phyloP scores from a whole-genome alignment of 768 basidiomycete genomes.

The Lyophyllum shimeji region DNA sequence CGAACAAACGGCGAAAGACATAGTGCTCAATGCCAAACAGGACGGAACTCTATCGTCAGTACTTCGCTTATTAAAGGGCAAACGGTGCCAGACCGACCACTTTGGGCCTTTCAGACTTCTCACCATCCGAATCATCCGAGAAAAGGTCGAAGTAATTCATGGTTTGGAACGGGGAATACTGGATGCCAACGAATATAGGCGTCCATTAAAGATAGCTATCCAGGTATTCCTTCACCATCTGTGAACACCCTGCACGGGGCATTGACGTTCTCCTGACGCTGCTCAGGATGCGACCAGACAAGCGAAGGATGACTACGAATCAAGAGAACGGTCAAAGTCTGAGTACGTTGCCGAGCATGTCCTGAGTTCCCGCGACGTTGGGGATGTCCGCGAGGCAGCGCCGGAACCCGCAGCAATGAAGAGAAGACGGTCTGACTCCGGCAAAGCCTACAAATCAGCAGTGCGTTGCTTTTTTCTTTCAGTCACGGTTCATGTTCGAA shows the following conservation, averaged over 20 bases:
- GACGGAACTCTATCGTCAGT: slow-evolving; percentile 31
- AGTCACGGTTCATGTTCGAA: not conserved
- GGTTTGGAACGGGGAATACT: slow-evolving; percentile 43
- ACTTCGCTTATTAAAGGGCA: not conserved
- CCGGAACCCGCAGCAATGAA: slow-evolving; percentile 6
- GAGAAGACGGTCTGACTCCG: slow-evolving; percentile 15
- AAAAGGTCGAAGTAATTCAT: slow-evolving; percentile 46
- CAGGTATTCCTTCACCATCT: slow-evolving; percentile 29
- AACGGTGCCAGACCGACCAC: not conserved
- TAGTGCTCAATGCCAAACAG: slow-evolving; percentile 25
- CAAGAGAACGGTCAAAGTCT: not conserved
- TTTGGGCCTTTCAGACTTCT: slow-evolving; percentile 28
- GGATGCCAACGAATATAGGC: slow-evolving; percentile 43
- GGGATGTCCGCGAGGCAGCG: not conserved
- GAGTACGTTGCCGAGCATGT: not conserved
- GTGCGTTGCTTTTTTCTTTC: slow-evolving; percentile 20
- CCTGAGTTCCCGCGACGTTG: not conserved
- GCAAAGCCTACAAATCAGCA: slow-evolving; percentile 35
- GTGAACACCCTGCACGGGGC: slow-evolving; percentile 13
- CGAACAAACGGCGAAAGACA: slow-evolving; percentile 28
- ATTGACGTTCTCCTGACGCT: not conserved
- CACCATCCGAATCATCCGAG: slow-evolving; percentile 52
- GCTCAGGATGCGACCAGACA: slow-evolving; percentile 14
- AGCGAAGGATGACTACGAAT: slow-evolving; percentile 7
- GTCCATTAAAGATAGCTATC: slow-evolving; percentile 42